phyloP scores from a whole-genome alignment of 768 basidiomycete genomes.

The Mycena crocata region DNA sequence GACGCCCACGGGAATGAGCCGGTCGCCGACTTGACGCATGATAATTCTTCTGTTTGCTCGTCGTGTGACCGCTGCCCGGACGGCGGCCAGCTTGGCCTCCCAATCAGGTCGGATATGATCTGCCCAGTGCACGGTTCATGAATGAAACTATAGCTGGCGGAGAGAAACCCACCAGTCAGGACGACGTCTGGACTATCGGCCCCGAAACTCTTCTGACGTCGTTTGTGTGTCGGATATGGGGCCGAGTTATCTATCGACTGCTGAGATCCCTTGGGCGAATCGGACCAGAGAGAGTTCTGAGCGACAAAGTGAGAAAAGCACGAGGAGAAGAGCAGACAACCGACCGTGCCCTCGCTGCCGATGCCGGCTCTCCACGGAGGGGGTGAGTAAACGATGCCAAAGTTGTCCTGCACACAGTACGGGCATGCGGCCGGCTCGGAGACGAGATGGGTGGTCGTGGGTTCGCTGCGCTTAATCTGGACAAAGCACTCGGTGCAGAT shows the following conservation, averaged over 20 bases:
- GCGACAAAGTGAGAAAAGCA: conserved; percentile 19
- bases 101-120: conserved; percentile 98
- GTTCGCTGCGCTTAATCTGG: conserved; percentile 97
- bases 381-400: conserved; percentile 90
- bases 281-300: conserved; percentile 60
- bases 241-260: conserved; percentile 50
- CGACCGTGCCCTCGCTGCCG: conserved; percentile 77
- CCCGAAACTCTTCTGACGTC: conserved; percentile 89
- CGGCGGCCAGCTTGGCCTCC: conserved; percentile 95
- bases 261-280: conserved; percentile 61
- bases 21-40: conserved; percentile 98
- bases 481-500: conserved; percentile 99
- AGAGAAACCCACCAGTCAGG: conserved; percentile 74
- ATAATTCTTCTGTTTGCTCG: conserved; percentile 96
- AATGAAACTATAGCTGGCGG: background rate
- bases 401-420: conserved; percentile 97
- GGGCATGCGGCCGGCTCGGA: conserved; percentile 98
- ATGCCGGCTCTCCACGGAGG: conserved; percentile 86
- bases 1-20: conserved; percentile 96
- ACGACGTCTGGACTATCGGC: conserved; percentile 91
- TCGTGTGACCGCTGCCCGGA: conserved; percentile 94
- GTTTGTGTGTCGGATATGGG: conserved; percentile 67
- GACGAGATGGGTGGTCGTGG: conserved; percentile 93
- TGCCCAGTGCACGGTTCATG: conserved; percentile 44
- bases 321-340: conserved; percentile 40